phyloP scores from a whole-genome alignment of 176 grass and related monocot species.

The Neostapfia colusana region DNA sequence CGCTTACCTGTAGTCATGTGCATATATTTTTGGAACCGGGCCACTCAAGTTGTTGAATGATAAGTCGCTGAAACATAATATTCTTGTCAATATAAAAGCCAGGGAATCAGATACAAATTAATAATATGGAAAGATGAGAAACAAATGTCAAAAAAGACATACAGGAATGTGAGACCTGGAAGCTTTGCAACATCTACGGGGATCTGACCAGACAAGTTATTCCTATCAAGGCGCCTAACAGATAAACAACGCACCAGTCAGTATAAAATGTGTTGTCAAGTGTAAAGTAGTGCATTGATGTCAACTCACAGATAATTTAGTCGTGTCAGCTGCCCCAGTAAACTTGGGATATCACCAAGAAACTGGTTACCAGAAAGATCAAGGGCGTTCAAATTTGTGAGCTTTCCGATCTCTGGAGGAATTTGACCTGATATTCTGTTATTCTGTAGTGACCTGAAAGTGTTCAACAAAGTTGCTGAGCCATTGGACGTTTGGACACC shows the following conservation, averaged over 20 bases:
- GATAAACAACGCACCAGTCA: conserved; percentile 40
- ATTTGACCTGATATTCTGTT: conserved; percentile 86
- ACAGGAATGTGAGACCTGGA: conserved; percentile 94
- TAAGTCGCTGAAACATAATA: conserved; percentile 76
- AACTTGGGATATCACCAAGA: conserved; percentile 75
- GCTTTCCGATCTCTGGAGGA: conserved; percentile 82
- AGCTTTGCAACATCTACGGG: conserved; percentile 83
- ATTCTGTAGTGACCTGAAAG: conserved; percentile 83
- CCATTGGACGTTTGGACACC: not conserved
- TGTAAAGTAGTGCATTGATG: conserved; percentile 20
- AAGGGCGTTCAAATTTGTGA: conserved; percentile 75
- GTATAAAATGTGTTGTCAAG: conserved; percentile 20
- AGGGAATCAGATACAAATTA: conserved; percentile 13
- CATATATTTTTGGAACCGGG: conserved; percentile 80
- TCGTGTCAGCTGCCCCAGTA: conserved; percentile 66
- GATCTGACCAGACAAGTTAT: conserved; percentile 80
- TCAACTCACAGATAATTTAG: conserved; percentile 88
- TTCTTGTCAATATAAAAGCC: conserved; percentile 35
- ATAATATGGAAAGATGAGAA: conserved; percentile 7
- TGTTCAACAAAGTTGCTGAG: conserved; percentile 3
- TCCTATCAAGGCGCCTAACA: conserved; percentile 79
- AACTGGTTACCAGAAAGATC: conserved; percentile 92
- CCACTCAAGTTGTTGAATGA: conserved; percentile 90
- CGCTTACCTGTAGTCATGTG: conserved; percentile 83
- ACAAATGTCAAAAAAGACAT: conserved; percentile 47